Evolutionary conservation across 2,329 filamentous ascomycete genomes (phyloP).

Genomic region (Chaetomiaceae sp.): DNA sequence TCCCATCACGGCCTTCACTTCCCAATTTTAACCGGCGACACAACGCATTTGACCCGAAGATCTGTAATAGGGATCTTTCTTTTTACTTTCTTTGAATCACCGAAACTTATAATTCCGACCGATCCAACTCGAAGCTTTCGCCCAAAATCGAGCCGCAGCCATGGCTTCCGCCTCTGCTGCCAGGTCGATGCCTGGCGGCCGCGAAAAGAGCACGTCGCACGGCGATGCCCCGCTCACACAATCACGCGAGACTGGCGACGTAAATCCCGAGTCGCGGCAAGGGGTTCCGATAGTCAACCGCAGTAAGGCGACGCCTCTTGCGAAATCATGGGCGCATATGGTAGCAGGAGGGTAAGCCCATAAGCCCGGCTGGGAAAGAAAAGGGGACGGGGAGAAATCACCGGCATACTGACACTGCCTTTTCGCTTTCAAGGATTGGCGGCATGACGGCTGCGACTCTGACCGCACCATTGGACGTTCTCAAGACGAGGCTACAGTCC

Average conservation of each 20-base stretch:
- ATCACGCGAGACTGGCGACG: conserved; percentile 59
- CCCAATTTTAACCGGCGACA: not conserved
- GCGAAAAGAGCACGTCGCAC: conserved; percentile 4
- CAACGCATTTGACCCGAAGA: not conserved
- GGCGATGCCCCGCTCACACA: conserved; percentile 41
- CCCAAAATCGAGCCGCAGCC: not conserved
- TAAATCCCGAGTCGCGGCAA: conserved; percentile 37
- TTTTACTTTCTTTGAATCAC: not conserved
- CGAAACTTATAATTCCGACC: not conserved
- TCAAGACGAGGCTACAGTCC: conserved; percentile 89
- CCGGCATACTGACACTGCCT: conserved; percentile 10
- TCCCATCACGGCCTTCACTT: not conserved
- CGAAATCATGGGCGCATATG: conserved; percentile 88
- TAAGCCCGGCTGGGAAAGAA: not conserved
- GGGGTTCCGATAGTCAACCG: conserved; percentile 24
- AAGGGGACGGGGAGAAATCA: not conserved
- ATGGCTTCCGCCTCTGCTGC: conserved; percentile 24
- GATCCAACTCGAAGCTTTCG: not conserved
- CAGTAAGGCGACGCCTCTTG: conserved; percentile 46
- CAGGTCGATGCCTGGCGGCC: conserved; percentile 19
- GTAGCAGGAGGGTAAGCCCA: conserved; percentile 75
- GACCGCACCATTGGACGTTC: conserved; percentile 89
- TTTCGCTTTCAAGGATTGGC: conserved; percentile 57
- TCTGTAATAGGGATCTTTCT: not conserved
- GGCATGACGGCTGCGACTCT: conserved; percentile 89